phyloP scores from a whole-genome alignment of 2,329 filamentous ascomycete species.

The Capronia coronata region DNA sequence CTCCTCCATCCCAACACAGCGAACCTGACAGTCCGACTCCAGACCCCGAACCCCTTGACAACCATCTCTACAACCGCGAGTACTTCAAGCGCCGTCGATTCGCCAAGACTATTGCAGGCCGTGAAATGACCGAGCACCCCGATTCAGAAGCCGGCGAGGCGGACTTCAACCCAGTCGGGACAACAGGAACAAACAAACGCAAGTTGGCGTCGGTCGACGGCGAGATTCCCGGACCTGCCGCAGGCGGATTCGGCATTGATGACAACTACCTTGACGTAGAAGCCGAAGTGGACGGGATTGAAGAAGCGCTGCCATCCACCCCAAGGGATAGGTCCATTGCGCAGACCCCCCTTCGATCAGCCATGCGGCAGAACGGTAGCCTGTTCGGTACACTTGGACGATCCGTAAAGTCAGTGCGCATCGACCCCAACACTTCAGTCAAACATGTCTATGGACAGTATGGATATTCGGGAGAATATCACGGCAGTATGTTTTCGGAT shows the following conservation, averaged over 20 bases:
- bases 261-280: conserved; percentile 22
- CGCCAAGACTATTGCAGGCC: conserved; percentile 13
- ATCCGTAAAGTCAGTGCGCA: conserved; percentile 20
- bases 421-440: conserved; percentile 16
- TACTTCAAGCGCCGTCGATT: conserved; percentile 18
- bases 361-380: conserved; percentile 12
- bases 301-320: conserved; percentile 14
- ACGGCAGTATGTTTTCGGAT: conserved; percentile 22
- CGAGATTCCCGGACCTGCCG: conserved; percentile 15
- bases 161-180: conserved; percentile 16
- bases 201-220: conserved; percentile 16
- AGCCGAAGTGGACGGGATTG: conserved; percentile 17
- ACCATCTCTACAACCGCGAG: conserved; percentile 15
- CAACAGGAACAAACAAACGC: conserved; percentile 20
- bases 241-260: conserved; percentile 23
- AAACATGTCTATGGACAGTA: conserved; percentile 22
- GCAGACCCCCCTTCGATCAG: conserved; percentile 20
- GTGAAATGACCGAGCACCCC: conserved; percentile 7
- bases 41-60: conserved; percentile 4
- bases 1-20: neutral
- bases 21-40: conserved; percentile 11
- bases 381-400: conserved; percentile 11
- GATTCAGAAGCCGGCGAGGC: neutral
- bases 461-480: conserved; percentile 21
- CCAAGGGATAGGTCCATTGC: conserved; percentile 4